Conservation (phyloP, 140 eudicot genomes). For the Bidens hawaiensis region DNA sequence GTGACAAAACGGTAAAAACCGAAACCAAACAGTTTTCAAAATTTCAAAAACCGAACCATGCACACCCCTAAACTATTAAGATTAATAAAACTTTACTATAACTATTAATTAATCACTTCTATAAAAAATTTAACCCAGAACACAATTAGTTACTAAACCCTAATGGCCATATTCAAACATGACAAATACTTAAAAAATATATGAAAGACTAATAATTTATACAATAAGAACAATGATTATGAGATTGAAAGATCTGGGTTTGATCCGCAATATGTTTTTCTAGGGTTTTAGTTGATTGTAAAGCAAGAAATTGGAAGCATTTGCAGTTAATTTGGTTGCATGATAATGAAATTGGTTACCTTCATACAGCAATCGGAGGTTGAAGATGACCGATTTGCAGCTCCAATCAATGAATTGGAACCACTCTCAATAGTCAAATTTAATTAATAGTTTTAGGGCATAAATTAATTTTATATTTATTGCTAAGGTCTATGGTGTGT, state of each 20-base stretch:
- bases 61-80: no score
- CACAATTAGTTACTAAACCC: not conserved
- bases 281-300: constrained; percentile 13
- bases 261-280: constrained; percentile 2
- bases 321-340: not conserved
- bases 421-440: no score
- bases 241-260: not conserved
- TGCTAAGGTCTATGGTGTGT: no score
- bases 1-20: no score
- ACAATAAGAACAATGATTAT: not conserved
- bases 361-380: no score
- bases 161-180: not conserved
- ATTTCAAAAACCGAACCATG: no score
- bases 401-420: no score
- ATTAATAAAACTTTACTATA: not conserved
- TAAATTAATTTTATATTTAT: no score
- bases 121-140: not conserved
- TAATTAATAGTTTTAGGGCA: no score
- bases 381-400: no score
- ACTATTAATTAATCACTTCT: not conserved
- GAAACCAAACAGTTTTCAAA: no score
- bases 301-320: not conserved
- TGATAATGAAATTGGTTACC: constrained; percentile 15
- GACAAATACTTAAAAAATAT: not conserved
- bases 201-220: not conserved